These are phyloP conservation scores for Parasarocladium wereldwijsianum DNA, from an alignment of 2,329 filamentous ascomycete genomes.

Conservation along the genomic window DNA sequence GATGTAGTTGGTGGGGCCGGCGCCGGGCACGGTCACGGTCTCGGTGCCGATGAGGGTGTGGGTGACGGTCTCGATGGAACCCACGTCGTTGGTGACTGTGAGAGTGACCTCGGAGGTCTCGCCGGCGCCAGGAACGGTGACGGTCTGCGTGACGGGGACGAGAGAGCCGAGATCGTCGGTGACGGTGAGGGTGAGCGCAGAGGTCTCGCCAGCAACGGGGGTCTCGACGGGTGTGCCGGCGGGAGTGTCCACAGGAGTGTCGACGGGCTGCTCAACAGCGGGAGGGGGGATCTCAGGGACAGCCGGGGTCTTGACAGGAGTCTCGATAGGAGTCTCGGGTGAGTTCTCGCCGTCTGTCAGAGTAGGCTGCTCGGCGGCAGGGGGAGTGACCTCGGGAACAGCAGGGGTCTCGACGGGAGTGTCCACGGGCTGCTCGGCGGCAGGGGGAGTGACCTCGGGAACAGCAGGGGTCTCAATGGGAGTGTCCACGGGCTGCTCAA, in stretches of 20 bases:
- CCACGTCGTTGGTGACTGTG: slow-evolving; percentile 1
- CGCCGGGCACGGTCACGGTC: slow-evolving; percentile 1
- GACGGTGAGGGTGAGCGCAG: slow-evolving; percentile 1
- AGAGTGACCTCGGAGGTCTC: slow-evolving; percentile 1
- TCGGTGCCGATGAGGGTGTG: too few species aligned
- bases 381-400: too few species aligned
- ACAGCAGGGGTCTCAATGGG: background rate
- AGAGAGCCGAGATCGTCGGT: background rate
- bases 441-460: background rate
- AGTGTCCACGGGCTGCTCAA: background rate
- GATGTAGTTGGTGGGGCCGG: slow-evolving; percentile 1
- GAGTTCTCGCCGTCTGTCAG: too few species aligned
- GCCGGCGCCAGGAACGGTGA: background rate
- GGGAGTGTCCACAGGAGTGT: background rate
- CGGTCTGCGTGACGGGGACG: slow-evolving; percentile 1
- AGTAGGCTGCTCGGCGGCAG: too few species aligned
- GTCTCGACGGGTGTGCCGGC: too few species aligned
- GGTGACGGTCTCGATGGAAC: slow-evolving; percentile 2
- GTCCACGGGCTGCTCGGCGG: background rate
- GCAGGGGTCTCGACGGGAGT: background rate
- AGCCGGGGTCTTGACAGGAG: background rate
- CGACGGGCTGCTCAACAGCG: background rate
- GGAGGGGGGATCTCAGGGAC: too few species aligned
- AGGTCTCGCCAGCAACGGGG: too few species aligned
- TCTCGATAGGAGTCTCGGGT: background rate